Base-by-base conservation (phyloP, 805 yeast genomes). In the Myxozyma sirexii region DNA sequence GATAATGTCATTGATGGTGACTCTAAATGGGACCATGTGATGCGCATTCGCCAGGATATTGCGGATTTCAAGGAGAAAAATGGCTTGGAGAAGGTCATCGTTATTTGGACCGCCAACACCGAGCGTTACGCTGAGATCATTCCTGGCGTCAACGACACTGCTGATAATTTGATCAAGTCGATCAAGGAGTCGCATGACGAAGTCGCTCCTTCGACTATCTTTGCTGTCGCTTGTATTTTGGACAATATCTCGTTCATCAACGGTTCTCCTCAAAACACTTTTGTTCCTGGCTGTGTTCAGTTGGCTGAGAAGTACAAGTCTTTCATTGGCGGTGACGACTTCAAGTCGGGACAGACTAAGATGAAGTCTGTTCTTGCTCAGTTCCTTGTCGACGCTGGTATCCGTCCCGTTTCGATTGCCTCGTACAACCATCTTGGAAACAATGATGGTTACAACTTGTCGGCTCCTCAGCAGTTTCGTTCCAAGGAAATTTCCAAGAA, bases 211-310 rank as follows among this genome's bases (percentile, higher is more conserved):
- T 90, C 97, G 13, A 90, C 97, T n/a, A 74, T 92, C 54, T 92
- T 93, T 71, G 97, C 97, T 8, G 89, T 90, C 67, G 98, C 98
- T 17, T 84, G 90, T 54, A 93, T 93, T 68, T 81, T 92, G 71
- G 97, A 93, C 75, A 82, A 84, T 44, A 84, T 86, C 60, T 96
- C 97, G 55, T 92, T 90, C 79, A 90, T 92, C 75, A 92, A 92
- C 71, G 98, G 97, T 48, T 90, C 97, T 42, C 98, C 98, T 54
- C 98, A 92, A 78, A 92, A 92, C 80, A 93, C 97, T 54, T 92
- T 93, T 78, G 97, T 90, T 57, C 97, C 97, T 23, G 98, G 98
- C 67, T 88, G 87, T 64, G 82, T 93, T 71, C 91, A 90, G 76
- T 83, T 92, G 67, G 96, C 97, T 49, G 96, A 91, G 76, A 72